Base-by-base conservation (phyloP, 257 asterid species). In the Catharanthus roseus region DNA sequence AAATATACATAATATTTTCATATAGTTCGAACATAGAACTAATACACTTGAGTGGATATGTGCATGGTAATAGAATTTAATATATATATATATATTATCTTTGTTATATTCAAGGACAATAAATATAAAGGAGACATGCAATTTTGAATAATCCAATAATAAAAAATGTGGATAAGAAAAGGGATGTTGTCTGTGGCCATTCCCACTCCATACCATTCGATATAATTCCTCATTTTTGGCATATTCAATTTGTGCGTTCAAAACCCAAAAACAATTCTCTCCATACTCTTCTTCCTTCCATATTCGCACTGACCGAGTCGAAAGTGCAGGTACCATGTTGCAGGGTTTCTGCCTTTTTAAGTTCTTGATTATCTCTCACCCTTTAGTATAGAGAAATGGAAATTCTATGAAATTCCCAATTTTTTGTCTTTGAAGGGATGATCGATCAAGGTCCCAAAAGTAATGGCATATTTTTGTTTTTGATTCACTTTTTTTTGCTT, bases 121-220 rank as follows among this genome's bases (percentile, higher is more conserved):
- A n/a, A n/a, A n/a, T n/a, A n/a, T n/a, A n/a, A n/a, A n/a, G n/a
- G n/a, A n/a, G n/a, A n/a, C n/a, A n/a, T n/a, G n/a, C n/a, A n/a
- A n/a, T n/a, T n/a, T n/a, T n/a, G n/a, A n/a, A n/a, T n/a, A n/a
- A n/a, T n/a, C n/a, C 26, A 56, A 44, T 67, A 26, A 41, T 41
- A 1, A 41, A 39, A 56, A 18, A 26, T 9, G 71, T 36, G 76
- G 76, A 72, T 72, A 63, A 66, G 76, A 72, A 16, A 29, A 47
- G 10, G 19, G 34, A 24, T 21, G 49, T 62, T 12, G 67, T 49
- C 55, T 18, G 0, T 49, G 24, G 55, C 24, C 55, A 49, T 0
- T 49, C 29, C 67, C 36, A 7, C 29, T 45, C 36, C 0, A 9
- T 33, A n/a, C 67, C 74, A 34, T 53, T 2, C 60, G 41, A n/a